Base-by-base conservation (phyloP, 345 rosid genomes). In the Heritiera littoralis region DNA sequence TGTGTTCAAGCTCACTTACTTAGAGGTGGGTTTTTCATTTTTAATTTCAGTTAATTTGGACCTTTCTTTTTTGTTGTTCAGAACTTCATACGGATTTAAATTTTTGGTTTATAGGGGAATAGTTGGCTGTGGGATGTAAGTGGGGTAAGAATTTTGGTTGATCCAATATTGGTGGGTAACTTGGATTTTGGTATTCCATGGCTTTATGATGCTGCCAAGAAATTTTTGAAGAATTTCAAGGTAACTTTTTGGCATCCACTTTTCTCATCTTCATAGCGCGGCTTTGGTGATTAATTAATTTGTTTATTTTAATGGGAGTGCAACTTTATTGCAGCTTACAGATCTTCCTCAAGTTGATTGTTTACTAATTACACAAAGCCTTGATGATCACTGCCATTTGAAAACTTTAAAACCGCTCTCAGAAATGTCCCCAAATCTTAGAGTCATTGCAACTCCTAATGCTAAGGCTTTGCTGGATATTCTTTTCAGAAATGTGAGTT, bases 161-260 rank as follows among this genome's bases (percentile, higher is more conserved):
- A 93, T 79, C 97, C 95, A 43, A 93, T 95, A 72, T 80, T 93
- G 81, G 97, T 92, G 69, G 99, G 97, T 51, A 92, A 88, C 87
- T 88, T 93, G 90, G 99, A 93, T 80, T 95, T 95, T 82, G 99
- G 97, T 76, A 92, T 95, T 82, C 96, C 97, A 15, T 90, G 87
- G 97, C 93, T 93, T 56, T 93, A 90, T 87, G 98, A 92, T 89
- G 94, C 92, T 77, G 89, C 92, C 84, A 92, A 93, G 91, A 93
- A 89, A 81, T 82, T 88, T 83, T 74, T 93, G 79, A 90, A 86
- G 78, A 87, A 75, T 78, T 91, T 92, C 81, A 84, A 88, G 94
- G 99, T 95, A 80, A 78, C 66, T 79, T 80, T 79, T 38, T 49
- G 23, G 8, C 69, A 40, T 20, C 38, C 18, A 3, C 46, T 30